Base-by-base conservation (phyloP, 1,139 yeast genomes). In the Torulaspora pretoriensis region DNA sequence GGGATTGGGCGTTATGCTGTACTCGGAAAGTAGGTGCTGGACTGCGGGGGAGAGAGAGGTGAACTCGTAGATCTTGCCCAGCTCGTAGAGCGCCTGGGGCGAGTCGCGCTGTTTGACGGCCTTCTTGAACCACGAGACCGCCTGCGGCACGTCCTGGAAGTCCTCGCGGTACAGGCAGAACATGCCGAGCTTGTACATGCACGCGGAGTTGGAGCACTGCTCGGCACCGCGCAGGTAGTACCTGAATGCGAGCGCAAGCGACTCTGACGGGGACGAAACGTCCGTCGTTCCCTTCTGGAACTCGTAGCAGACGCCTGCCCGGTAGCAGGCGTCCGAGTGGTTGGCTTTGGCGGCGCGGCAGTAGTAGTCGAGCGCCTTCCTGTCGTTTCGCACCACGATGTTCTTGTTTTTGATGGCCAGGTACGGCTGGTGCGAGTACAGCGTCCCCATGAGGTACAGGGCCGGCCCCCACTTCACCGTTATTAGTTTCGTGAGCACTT, bases 1-100 rank as follows among this genome's bases (percentile, higher is more conserved):
- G 45, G 77, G 76, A 61, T 83, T 72, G 37, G 68, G 45, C 39
- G 48, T 35, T 50, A 57, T 51, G 41, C 60, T 59, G 26, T 53
- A 42, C 2, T 43, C 38, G 3, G 47, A 27, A 25, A 62, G 43
- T 47, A 38, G 29, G 17, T 42, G 30, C 38, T 57, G 53, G 9
- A 59, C 26, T 12, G 40, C 32, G 2, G 46, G 41, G 9, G 53
- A 46, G 19, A 61, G 45, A 9, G 48, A 48, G 33, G 81, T 78
- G 9, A 84, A 81, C 65, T 85, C 95, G 62, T 79, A 81, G 27
- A 85, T 67, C 55, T 78, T 74, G 1, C 88, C 96, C 50, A 87
- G 68, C 61, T 87, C 84, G 58, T 73, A 78, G 42, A 78, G 63
- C 0, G 83, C 77, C 56, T 78, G 81, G 0, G 80, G 80, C 1